Evolutionary conservation across 805 yeast genomes (phyloP).

Genomic region (Sungouiozyma intestinalis): DNA sequence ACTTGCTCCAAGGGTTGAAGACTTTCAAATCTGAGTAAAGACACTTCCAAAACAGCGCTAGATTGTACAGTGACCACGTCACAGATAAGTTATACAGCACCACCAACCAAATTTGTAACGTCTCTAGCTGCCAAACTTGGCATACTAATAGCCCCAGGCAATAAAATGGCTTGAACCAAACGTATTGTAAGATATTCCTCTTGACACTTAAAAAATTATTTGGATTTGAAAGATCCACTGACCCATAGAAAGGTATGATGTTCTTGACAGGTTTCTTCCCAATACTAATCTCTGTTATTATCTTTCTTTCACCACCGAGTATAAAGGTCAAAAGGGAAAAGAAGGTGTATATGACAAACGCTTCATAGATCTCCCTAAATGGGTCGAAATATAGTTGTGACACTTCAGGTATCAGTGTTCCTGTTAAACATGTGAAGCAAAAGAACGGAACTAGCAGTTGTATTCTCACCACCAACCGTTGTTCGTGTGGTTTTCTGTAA

Average conservation of each 20-base stretch:
- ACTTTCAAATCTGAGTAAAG: constrained; percentile 65
- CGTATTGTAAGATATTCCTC: constrained; percentile 83
- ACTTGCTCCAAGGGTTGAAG: constrained; percentile 85
- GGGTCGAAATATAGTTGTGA: constrained; percentile 52
- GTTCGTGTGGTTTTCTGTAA: constrained; percentile 84
- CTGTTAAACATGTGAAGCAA: constrained; percentile 57
- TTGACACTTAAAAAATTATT: constrained; percentile 64
- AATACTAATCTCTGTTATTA: constrained; percentile 56
- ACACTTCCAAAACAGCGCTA: constrained; percentile 90
- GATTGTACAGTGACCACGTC: constrained; percentile 66
- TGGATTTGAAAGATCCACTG: constrained; percentile 83
- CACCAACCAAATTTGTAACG: constrained; percentile 46
- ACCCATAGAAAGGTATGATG: constrained; percentile 41
- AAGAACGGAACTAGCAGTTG: constrained; percentile 74
- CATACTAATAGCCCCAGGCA: constrained; percentile 41
- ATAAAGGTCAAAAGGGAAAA: constrained; percentile 71
- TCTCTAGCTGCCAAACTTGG: constrained; percentile 38
- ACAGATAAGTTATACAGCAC: constrained; percentile 70
- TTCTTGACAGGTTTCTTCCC: constrained; percentile 55
- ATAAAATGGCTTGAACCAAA: constrained; percentile 86
- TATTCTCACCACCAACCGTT: constrained; percentile 73
- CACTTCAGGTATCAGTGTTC: constrained; percentile 37
- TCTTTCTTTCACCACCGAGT: constrained; percentile 86
- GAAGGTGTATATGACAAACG: constrained; percentile 90
- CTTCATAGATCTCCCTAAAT: constrained; percentile 82